Base-by-base conservation (phyloP, 2,329 filamentous ascomycete genomes). In the Phialocephala subalpina region DNA sequence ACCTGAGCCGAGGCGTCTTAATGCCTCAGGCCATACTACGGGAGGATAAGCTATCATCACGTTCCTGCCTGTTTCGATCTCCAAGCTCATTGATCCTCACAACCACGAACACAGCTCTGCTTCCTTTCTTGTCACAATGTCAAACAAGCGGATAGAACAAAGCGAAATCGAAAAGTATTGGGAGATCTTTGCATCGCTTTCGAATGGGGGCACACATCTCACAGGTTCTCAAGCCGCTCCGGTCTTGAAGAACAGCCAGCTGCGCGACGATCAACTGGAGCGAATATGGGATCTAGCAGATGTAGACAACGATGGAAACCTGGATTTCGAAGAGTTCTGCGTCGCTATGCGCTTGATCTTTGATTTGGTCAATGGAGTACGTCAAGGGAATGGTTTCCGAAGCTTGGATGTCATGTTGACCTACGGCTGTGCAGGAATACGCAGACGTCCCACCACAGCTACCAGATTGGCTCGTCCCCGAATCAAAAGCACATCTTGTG, bases 281-380 rank as follows among this genome's bases (percentile, higher is more conserved):
- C 88, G 90, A 74, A 93, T 99, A 69, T 99, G 96, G 96, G 96
- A 99, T 77, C 86, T 99, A 69, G 93, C 96, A 65, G 96, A 99
- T 78, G 93, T 99, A 68, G 96, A 99, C 80, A 94, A 94, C 74
- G 96, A 99, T 82, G 96, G 96, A 69, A 97, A 97, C 80, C 85
- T 99, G 62, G 96, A 99, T 81, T 99, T 99, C 82, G 96, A 99
- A 82, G 96, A 99, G 84, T 99, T 99, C 79, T 99, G 96, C 80
- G 96, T 99, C 65, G 96, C 94, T 45, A 99, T 99, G 96, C 89
- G 96, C 76, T 83, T 99, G 76, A 97, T 98, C 75, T 99, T 98
- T 79, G 96, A 99, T 78, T 83, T 98, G 71, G 90, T 99, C 73
- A 99, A 99, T 76, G 96, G 96, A 74, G 93, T 97, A 85, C 68